Conservation (phyloP, 495 filamentous ascomycete genomes). For the Beverwykella pulmonaria region DNA sequence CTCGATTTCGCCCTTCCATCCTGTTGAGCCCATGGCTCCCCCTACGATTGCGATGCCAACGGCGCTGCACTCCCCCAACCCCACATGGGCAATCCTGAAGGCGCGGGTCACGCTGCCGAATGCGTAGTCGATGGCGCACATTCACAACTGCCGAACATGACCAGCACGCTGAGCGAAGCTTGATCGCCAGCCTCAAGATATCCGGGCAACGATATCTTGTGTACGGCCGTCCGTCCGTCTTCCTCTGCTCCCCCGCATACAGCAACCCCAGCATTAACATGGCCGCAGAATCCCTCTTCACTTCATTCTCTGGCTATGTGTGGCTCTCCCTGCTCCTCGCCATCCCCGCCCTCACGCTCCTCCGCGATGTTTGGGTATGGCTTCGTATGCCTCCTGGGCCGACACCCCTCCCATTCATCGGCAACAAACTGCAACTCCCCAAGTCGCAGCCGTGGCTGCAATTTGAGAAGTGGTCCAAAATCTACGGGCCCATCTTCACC, state of each 20-base stretch:
- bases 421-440: conserved; percentile 59
- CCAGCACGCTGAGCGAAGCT: neutral
- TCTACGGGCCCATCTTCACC: conserved; percentile 62
- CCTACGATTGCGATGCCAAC: neutral
- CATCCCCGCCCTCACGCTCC: conserved; percentile 24
- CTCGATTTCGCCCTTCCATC: neutral
- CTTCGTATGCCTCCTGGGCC: conserved; percentile 57
- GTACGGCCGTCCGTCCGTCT: neutral
- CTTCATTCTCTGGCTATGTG: conserved; percentile 5
- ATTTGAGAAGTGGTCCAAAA: conserved; percentile 58
- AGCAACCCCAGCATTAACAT: conserved; percentile 4
- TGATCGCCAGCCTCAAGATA: neutral
- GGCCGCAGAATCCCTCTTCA: conserved; percentile 27
- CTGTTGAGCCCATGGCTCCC: neutral
- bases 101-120: neutral
- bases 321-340: conserved; percentile 31
- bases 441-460: conserved; percentile 61
- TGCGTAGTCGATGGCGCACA: neutral
- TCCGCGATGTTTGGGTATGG: conserved; percentile 35
- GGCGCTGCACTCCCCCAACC: neutral
- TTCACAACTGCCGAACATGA: conserved; percentile 7
- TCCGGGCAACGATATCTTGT: neutral
- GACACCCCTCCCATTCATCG: conserved; percentile 56
- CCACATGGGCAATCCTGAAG: neutral
- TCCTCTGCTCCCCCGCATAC: neutral